These are phyloP conservation scores for Pichia sp. DNA, from an alignment of 1,139 yeast genomes.

Conservation along the genomic window DNA sequence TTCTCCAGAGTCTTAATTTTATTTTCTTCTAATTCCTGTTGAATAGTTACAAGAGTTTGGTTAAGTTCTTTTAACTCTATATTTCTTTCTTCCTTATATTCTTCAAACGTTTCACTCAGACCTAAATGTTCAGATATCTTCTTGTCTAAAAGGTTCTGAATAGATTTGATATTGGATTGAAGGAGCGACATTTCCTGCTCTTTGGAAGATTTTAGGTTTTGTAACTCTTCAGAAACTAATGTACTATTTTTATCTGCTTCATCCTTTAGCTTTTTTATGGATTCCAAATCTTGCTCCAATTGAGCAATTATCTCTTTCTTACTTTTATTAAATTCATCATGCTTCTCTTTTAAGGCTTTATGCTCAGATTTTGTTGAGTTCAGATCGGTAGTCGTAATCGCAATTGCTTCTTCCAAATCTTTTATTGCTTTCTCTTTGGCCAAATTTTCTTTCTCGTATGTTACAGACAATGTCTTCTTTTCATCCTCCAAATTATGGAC, in stretches of 20 bases:
- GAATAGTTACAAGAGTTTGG: background rate
- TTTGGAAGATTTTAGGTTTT: slow-evolving; percentile 2
- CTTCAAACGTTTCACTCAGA: background rate
- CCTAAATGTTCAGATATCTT: slow-evolving; percentile 4
- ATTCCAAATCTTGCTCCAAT: background rate
- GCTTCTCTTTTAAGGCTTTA: background rate
- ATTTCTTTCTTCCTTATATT: slow-evolving; percentile 1
- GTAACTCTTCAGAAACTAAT: slow-evolving; percentile 1
- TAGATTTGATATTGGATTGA: background rate
- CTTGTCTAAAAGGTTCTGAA: slow-evolving; percentile 1
- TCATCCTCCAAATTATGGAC: background rate
- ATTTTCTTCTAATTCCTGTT: slow-evolving; percentile 4
- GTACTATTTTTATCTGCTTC: background rate
- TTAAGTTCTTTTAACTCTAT: slow-evolving; percentile 2
- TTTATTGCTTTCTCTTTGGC: background rate
- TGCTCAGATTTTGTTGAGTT: background rate
- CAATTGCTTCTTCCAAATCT: background rate
- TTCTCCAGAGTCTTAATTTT: slow-evolving; percentile 2
- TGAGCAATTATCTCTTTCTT: background rate
- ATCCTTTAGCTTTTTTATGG: background rate
- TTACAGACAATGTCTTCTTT: background rate
- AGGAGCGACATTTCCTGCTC: slow-evolving; percentile 4
- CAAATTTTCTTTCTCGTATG: background rate
- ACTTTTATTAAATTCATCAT: background rate
- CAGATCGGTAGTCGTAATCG: background rate